These are phyloP conservation scores for Neurospora africana DNA, from an alignment of 495 filamentous ascomycete genomes.

Conservation along the genomic window DNA sequence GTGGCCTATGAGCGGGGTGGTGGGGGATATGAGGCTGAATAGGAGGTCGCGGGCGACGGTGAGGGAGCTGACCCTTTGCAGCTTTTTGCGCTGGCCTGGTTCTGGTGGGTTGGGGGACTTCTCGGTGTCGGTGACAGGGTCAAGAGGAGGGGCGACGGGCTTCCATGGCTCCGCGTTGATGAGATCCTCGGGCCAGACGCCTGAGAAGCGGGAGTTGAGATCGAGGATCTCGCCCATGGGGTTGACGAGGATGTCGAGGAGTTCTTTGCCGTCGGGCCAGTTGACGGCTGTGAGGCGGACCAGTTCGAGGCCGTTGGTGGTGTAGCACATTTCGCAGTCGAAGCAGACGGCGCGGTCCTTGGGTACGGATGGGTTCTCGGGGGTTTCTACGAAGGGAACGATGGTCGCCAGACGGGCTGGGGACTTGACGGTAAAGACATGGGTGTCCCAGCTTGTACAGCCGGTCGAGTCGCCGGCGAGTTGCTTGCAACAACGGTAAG, in stretches of 20 bases:
- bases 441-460: constrained; percentile 55
- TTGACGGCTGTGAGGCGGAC: constrained; percentile 77
- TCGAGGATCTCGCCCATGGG: constrained; percentile 80
- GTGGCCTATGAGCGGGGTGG: constrained; percentile 81
- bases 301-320: constrained; percentile 72
- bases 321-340: constrained; percentile 98
- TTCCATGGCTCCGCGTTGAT: constrained; percentile 52
- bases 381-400: constrained; percentile 71
- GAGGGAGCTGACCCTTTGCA: constrained; percentile 65
- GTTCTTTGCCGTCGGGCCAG: constrained; percentile 65
- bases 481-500: constrained; percentile 70
- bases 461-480: constrained; percentile 56
- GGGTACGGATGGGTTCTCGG: constrained; percentile 40
- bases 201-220: constrained; percentile 82
- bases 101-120: background rate
- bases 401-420: constrained; percentile 64
- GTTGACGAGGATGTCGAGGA: constrained; percentile 78
- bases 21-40: constrained; percentile 55
- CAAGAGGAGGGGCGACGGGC: background rate
- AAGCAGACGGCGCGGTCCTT: constrained; percentile 54
- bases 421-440: constrained; percentile 82
- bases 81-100: constrained; percentile 15
- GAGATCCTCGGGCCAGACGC: constrained; percentile 66
- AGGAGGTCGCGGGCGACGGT: constrained; percentile 60
- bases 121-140: background rate